Conservation (phyloP, 2,329 filamentous ascomycete species). For the Fonsecaea multimorphosa region DNA sequence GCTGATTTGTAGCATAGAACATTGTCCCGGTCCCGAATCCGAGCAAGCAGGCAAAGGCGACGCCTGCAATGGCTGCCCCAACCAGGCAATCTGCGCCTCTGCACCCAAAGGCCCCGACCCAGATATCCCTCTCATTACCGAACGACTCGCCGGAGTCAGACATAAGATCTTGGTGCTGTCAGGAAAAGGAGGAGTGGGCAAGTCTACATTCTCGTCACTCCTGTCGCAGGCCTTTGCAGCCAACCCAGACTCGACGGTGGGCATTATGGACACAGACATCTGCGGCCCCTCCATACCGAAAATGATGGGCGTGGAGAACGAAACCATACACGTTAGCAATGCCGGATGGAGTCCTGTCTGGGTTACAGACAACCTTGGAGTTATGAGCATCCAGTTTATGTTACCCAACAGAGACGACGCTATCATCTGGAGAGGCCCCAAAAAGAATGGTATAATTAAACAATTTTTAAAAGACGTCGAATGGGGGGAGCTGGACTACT, state of each 20-base stretch:
- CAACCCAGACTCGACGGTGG: slow-evolving; percentile 78
- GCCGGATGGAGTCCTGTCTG: slow-evolving; percentile 94
- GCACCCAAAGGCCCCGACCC: slow-evolving; percentile 95
- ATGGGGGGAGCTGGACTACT: slow-evolving; percentile 92
- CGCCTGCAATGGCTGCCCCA: slow-evolving; percentile 92
- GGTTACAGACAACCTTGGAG: slow-evolving; percentile 89
- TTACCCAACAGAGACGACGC: slow-evolving; percentile 91
- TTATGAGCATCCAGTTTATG: slow-evolving; percentile 99
- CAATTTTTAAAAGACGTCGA: slow-evolving; percentile 97
- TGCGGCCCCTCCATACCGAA: slow-evolving; percentile 96
- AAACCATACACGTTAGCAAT: slow-evolving; percentile 89
- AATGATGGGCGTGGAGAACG: slow-evolving; percentile 88
- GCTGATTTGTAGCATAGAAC: slow-evolving; percentile 60
- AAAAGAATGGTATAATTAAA: slow-evolving; percentile 99
- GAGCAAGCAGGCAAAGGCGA: slow-evolving; percentile 67
- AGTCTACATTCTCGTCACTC: slow-evolving; percentile 89
- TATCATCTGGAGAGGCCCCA: slow-evolving; percentile 95
- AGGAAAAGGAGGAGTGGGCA: slow-evolving; percentile 95
- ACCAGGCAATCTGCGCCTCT: slow-evolving; percentile 92
- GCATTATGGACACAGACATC: slow-evolving; percentile 98
- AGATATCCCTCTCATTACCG: slow-evolving; percentile 86
- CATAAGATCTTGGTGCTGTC: slow-evolving; percentile 94
- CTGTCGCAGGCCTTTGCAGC: slow-evolving; percentile 87
- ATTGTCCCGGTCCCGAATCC: slow-evolving; percentile 81
- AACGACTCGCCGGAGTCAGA: slow-evolving; percentile 77